Conservation (phyloP, 495 filamentous ascomycete species). For the Penicillium parvum region DNA sequence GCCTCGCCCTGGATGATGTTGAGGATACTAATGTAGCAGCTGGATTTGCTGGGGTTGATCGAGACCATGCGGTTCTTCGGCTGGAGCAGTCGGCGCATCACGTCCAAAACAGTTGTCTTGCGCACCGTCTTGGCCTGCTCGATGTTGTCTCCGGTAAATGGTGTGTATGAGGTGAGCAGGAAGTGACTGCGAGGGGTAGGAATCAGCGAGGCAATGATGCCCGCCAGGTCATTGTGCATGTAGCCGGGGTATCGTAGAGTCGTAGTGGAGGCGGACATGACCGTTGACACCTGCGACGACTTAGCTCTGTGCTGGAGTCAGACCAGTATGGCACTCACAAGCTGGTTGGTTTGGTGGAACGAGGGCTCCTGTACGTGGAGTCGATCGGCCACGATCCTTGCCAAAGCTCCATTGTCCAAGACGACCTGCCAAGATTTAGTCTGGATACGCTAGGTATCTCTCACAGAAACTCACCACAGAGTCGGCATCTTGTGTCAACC, state of each 20-base stretch:
- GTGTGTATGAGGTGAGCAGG: constrained; percentile 96
- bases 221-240: constrained; percentile 98
- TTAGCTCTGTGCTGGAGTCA: background rate
- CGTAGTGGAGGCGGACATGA: constrained; percentile 97
- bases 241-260: constrained; percentile 96
- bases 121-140: constrained; percentile 95
- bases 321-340: constrained; percentile 46
- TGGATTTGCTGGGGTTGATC: constrained; percentile 89
- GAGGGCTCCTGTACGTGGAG: constrained; percentile 92
- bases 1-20: constrained; percentile 99
- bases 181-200: constrained; percentile 96
- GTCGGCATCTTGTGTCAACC: constrained; percentile 92
- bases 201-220: constrained; percentile 92
- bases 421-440: constrained; percentile 57
- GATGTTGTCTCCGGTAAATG: constrained; percentile 91
- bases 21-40: constrained; percentile 97
- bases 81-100: constrained; percentile 92
- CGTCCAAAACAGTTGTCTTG: constrained; percentile 95
- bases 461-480: constrained; percentile 57
- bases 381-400: constrained; percentile 88
- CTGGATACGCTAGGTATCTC: background rate
- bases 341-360: constrained; percentile 94
- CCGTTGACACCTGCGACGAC: constrained; percentile 68
- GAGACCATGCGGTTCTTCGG: constrained; percentile 99
- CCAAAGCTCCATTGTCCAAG: constrained; percentile 90